Conservation (phyloP, 1,284 basidiomycete genomes). For the Boletus smithii region DNA sequence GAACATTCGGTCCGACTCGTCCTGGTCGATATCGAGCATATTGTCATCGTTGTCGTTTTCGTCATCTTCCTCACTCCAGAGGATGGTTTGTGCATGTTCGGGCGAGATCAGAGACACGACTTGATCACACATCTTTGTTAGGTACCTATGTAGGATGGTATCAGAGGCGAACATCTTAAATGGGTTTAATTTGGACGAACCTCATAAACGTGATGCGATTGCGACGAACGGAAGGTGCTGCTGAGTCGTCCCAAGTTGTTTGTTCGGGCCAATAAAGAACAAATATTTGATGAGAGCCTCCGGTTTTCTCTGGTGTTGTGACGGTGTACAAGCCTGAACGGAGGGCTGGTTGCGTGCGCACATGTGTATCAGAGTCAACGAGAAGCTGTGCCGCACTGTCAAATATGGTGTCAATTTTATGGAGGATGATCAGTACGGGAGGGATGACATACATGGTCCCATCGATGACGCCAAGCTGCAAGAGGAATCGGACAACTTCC, state of each 20-base stretch:
- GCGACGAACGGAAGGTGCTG: conserved; percentile 41
- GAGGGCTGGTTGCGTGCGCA: conserved; percentile 32
- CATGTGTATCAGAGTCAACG: conserved; percentile 19
- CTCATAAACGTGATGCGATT: conserved; percentile 63
- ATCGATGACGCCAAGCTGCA: conserved; percentile 35
- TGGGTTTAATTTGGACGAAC: conserved; percentile 30
- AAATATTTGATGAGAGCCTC: conserved; percentile 34
- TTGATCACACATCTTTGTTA: conserved; percentile 56
- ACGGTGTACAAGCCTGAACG: conserved; percentile 53
- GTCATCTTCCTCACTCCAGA: conserved; percentile 41
- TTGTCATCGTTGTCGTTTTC: conserved; percentile 31
- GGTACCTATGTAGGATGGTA: conserved; percentile 39
- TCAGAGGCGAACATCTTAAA: background rate
- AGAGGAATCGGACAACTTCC: conserved; percentile 46
- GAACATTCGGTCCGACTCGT: conserved; percentile 47
- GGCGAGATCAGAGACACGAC: conserved; percentile 46
- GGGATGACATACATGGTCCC: conserved; percentile 35
- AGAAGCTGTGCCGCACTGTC: conserved; percentile 21
- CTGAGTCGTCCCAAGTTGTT: conserved; percentile 55
- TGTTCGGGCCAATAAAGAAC: conserved; percentile 62
- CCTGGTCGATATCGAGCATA: conserved; percentile 32
- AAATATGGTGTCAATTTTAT: background rate
- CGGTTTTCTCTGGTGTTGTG: conserved; percentile 10
- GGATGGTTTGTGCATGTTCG: conserved; percentile 41
- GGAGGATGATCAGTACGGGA: rapidly evolving